Evolutionary conservation across 371 early-diverging fungal genomes (phyloP).

Genomic region (Parasitella parasitica): DNA sequence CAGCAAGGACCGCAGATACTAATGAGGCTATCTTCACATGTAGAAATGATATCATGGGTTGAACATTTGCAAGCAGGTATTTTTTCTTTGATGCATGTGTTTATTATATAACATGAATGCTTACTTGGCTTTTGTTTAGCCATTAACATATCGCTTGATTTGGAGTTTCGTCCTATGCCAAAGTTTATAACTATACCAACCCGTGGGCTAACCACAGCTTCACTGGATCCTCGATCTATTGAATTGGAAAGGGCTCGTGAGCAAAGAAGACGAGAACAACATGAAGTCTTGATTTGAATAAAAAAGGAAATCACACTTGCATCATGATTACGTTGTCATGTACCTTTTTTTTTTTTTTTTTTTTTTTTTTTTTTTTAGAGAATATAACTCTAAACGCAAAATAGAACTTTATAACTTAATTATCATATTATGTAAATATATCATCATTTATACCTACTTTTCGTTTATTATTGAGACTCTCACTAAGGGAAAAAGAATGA

Average conservation of each 20-base stretch:
- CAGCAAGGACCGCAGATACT: conserved; percentile 45
- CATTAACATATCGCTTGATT: conserved; percentile 46
- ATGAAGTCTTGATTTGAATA: conserved; percentile 35
- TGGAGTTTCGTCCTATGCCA: conserved; percentile 49
- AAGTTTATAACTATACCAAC: conserved; percentile 46
- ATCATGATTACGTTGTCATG: conserved; percentile 10
- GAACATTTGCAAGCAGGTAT: conserved; percentile 54
- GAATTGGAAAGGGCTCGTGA: conserved; percentile 37
- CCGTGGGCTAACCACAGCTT: conserved; percentile 17
- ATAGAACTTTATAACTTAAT: too few species aligned
- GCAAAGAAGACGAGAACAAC: conserved; percentile 37
- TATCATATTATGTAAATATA: too few species aligned
- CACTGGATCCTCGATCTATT: conserved; percentile 23
- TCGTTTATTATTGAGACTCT: background rate
- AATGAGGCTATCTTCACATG: conserved; percentile 31
- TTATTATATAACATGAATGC: background rate
- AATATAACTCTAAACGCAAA: too few species aligned
- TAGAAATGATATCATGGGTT: conserved; percentile 50
- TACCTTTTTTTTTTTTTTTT: background rate
- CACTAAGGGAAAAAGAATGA: too few species aligned
- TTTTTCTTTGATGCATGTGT: background rate
- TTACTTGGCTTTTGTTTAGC: conserved; percentile 15
- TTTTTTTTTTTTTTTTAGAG: too few species aligned
- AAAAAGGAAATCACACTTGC: background rate
- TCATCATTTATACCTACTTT: background rate